These are phyloP conservation scores for Volutella citrinella DNA, from an alignment of 2,329 filamentous ascomycete genomes.

Conservation along the genomic window DNA sequence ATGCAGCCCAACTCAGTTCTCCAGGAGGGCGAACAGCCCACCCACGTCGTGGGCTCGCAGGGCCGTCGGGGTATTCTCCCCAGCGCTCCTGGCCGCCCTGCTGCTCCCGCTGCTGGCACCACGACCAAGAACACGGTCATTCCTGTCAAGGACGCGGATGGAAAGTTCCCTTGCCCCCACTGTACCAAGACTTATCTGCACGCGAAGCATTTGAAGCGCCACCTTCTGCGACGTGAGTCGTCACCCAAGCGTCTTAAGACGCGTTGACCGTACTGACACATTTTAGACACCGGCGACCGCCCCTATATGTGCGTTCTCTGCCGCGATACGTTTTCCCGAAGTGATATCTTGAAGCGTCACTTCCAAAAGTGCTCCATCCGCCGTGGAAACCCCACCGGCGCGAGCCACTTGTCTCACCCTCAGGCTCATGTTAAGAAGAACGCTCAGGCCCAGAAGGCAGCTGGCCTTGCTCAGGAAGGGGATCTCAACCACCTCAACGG, in stretches of 20 bases:
- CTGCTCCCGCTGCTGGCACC: slow-evolving; percentile 69
- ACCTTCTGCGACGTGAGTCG: slow-evolving; percentile 89
- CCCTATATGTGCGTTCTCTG: slow-evolving; percentile 98
- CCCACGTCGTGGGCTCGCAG: slow-evolving; percentile 93
- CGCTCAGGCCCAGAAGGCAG: slow-evolving; percentile 56
- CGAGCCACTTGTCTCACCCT: slow-evolving; percentile 90
- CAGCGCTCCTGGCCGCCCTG: slow-evolving; percentile 81
- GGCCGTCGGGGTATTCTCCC: slow-evolving; percentile 88
- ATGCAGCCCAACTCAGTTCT: slow-evolving; percentile 57
- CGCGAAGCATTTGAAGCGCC: slow-evolving; percentile 95
- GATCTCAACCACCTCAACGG: slow-evolving; percentile 59
- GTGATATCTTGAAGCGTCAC: slow-evolving; percentile 97
- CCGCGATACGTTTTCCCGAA: slow-evolving; percentile 95
- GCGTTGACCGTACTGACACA: slow-evolving; percentile 30
- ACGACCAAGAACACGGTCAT: slow-evolving; percentile 77
- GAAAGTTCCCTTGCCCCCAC: slow-evolving; percentile 96
- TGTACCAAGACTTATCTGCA: slow-evolving; percentile 98
- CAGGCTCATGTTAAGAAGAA: slow-evolving; percentile 85
- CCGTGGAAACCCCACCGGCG: slow-evolving; percentile 91
- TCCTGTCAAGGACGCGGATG: slow-evolving; percentile 91
- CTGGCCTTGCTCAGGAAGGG: slow-evolving; percentile 50
- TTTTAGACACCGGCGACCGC: slow-evolving; percentile 87
- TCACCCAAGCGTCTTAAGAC: slow-evolving; percentile 15
- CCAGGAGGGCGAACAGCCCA: slow-evolving; percentile 63
- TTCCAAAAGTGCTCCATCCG: slow-evolving; percentile 99